Conservation (phyloP, 345 rosid genomes). For the Arabidopsis suecica region DNA sequence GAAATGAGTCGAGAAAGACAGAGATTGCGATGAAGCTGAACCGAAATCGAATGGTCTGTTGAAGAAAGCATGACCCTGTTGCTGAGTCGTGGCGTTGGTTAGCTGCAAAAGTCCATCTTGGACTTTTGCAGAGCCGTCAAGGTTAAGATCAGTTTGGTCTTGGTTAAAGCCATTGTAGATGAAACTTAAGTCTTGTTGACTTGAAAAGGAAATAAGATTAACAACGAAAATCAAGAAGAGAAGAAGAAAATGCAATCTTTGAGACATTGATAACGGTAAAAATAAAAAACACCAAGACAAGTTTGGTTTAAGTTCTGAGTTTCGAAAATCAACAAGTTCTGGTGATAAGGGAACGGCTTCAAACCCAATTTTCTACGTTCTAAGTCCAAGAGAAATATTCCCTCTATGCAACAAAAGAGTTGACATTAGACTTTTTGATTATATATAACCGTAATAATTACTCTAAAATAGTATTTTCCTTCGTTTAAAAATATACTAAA, state of each 20-base stretch:
- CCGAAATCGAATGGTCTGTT: constrained; percentile 51
- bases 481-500: neutral
- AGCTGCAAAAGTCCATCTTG: constrained; percentile 56
- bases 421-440: constrained; percentile 14
- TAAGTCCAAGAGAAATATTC: constrained; percentile 15
- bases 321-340: neutral
- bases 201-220: constrained; percentile 26
- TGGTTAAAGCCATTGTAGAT: constrained; percentile 53
- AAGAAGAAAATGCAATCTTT: constrained; percentile 15
- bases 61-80: constrained; percentile 56
- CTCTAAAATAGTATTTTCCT: constrained; percentile 9
- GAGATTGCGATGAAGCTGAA: constrained; percentile 38
- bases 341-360: constrained; percentile 8
- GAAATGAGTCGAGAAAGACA: constrained; percentile 48
- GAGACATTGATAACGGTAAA: constrained; percentile 29
- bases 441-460: constrained; percentile 14
- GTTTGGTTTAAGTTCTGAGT: neutral
- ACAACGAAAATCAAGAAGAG: constrained; percentile 4
- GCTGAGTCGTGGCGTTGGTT: constrained; percentile 48
- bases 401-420: constrained; percentile 7
- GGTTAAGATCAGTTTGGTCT: constrained; percentile 37
- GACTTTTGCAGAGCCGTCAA: constrained; percentile 49
- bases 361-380: constrained; percentile 16
- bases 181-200: constrained; percentile 46
- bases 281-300: neutral